phyloP scores from a whole-genome alignment of 75 land plant genomes.

The Azolla pinnata region DNA sequence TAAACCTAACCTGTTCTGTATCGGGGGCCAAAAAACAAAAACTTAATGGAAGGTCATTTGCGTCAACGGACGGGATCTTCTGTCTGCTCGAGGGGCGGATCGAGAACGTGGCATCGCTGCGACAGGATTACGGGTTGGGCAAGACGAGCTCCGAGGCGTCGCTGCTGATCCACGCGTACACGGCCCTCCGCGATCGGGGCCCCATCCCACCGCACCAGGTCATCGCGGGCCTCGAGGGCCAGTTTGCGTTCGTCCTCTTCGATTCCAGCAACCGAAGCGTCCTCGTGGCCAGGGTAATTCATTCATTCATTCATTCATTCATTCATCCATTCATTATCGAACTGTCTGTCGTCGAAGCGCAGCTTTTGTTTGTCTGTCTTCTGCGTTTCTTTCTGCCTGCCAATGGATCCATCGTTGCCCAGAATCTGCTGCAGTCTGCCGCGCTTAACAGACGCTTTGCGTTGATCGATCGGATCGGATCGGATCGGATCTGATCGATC shows the following conservation, averaged over 20 bases:
- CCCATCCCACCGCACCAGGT: conserved; percentile 80
- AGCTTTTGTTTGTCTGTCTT: neutral
- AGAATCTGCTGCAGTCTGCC: too few relatives aligned
- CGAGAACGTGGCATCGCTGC: conserved; percentile 60
- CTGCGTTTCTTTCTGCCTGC: too few relatives aligned
- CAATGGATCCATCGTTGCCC: too few relatives aligned
- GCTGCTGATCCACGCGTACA: conserved; percentile 76
- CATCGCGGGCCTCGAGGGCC: conserved; percentile 60
- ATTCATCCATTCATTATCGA: neutral
- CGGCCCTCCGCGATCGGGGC: conserved; percentile 74
- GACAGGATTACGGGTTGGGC: conserved; percentile 67
- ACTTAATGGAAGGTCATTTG: conserved; percentile 7
- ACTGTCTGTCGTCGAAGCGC: neutral
- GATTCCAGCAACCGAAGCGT: conserved; percentile 40
- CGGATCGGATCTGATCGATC: neutral
- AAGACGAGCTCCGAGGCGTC: conserved; percentile 66
- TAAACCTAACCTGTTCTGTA: too few relatives aligned
- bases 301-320: neutral
- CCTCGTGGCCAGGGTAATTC: conserved; percentile 42
- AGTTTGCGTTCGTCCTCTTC: conserved; percentile 69
- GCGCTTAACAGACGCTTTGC: neutral
- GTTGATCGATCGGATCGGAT: neutral
- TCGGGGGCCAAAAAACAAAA: too few relatives aligned
- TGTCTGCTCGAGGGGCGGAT: conserved; percentile 78
- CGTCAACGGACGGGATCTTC: conserved; percentile 42